Base-by-base conservation (phyloP, 2,329 filamentous ascomycete species). In the Fusarium phyllophilum region DNA sequence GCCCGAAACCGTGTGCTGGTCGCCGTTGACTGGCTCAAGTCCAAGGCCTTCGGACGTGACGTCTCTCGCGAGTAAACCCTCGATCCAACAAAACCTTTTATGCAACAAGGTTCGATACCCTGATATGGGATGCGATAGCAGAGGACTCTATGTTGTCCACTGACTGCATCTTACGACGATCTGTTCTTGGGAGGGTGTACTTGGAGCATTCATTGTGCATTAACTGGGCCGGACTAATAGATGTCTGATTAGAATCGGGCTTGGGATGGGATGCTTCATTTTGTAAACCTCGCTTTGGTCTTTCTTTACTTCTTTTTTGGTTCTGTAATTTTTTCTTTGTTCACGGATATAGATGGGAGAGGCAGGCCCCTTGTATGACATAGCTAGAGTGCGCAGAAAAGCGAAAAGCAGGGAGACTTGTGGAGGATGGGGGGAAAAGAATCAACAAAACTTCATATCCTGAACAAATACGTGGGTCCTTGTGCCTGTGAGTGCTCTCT, bases 1-100 rank as follows among this genome's bases (percentile, higher is more conserved):
- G 94, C 94, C 72, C 94, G 96, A 79, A 99, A 99, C 87, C 92
- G 96, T 82, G 90, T 98, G 78, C 89, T 99, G 58, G 96, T 99
- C 78, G 86, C 94, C 75, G 88, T 97, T 79, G 96, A 99, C 86
- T 99, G 96, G 96, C 84, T 96, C 83, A 99, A 99, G 89, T 95
- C 95, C 78, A 97, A 97, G 87, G 86, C 96, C 69, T 99, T 99
- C 81, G 96, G 96, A 72, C 95, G 96, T 82, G 96, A 99, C 80
- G 94, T 98, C 58, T 96, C 94, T 49, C 89, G 94, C 79, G 94
- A 96, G 85, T 95, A 91, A 82, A 67, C 41, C 62, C 31, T 65
- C 62, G 62, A 73, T 65, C 51, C 56, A 54, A 75, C 56, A 70
- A 69, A 68, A 66, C 54, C 65, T 77, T 58, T 66, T 72, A 75